Evolutionary conservation across 805 yeast species (phyloP), one percentile per base, ranked within the genome.

Genomic region (Zygosaccharomyces siamensis): DNA sequence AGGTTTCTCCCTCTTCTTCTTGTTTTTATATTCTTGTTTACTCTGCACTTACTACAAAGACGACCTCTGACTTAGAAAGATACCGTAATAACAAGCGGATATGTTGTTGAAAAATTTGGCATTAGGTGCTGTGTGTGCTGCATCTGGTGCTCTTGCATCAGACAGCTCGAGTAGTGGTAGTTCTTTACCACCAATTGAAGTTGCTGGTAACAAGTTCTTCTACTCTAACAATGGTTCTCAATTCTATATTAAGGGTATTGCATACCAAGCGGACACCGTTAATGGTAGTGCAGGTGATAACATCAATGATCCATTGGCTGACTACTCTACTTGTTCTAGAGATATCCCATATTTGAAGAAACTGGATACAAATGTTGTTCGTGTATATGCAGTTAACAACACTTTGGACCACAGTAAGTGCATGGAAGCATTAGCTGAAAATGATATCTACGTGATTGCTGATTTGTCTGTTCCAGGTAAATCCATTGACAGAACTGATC

Each of bases 381-480:
- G 92, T 72, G 89, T 86, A 31, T 86, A 86, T 63, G 89, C 92
- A 39, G 70, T 86, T 47, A 79, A 86, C 71, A 71, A 76, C n/a
- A 61, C 77, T 36, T 59, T 71, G 53, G 86, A 84, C 66, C 93
- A 86, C 69, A 66, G 77, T 45, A 76, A 74, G 44, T 86, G 93
- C 76, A 81, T 86, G 89, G 43, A 70, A 28, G 67, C 79, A 57
- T 72, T 86, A 58, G 72, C 74, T 52, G 86, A 82, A 46, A 89
- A 89, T 39, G 90, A 89, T 58, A 86, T 86, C 63, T 86, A 86
- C 59, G 83, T 86, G 45, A 78, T 86, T 72, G 89, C 90, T 39
- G 95, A 86, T 71, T 74, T 86, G 62, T 76, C 89, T 23, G 79
- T 83, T 66, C 92, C 92, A 56, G 72, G 68, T 46, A 50, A 67